These are phyloP conservation scores for Trichosanthes truncata DNA, from an alignment of 306 rosid genomes.

Conservation along the genomic window DNA sequence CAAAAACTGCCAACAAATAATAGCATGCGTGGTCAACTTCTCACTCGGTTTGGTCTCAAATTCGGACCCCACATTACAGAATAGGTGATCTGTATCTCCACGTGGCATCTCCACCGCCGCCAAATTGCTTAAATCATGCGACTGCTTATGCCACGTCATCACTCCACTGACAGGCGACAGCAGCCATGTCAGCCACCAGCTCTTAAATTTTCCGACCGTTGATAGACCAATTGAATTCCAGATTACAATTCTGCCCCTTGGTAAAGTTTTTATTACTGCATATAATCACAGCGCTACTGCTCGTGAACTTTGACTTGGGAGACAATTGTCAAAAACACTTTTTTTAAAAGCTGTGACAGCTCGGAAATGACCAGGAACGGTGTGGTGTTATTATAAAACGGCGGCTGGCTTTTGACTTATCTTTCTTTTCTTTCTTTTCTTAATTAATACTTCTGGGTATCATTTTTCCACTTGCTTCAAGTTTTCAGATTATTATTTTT, in stretches of 20 bases:
- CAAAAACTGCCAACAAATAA: not conserved
- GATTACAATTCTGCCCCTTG: not conserved
- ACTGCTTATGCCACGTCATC: not conserved
- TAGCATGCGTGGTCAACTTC: not conserved
- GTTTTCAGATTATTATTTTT: no score
- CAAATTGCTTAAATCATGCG: not conserved
- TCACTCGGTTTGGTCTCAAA: not conserved
- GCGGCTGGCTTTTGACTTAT: not conserved
- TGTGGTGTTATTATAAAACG: not conserved
- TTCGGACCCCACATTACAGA: not conserved
- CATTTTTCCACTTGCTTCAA: no score
- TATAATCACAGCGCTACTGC: no score
- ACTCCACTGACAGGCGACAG: not conserved
- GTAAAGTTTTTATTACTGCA: not conserved
- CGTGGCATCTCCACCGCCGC: not conserved
- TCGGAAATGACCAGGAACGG: not conserved
- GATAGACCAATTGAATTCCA: not conserved
- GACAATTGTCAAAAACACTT: no score
- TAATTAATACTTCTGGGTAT: no score
- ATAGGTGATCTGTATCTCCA: constrained; percentile 3
- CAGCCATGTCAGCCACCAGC: not conserved
- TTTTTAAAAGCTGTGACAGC: not conserved
- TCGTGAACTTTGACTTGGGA: no score
- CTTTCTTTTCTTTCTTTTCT: no score
- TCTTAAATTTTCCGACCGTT: not conserved